A percentile compares a stretch with the other conserved stretches of the same genome.
These are phyloP conservation scores for Monilinia fructicola DNA, from an alignment of 2,329 filamentous ascomycete species.

Conservation along the genomic window DNA sequence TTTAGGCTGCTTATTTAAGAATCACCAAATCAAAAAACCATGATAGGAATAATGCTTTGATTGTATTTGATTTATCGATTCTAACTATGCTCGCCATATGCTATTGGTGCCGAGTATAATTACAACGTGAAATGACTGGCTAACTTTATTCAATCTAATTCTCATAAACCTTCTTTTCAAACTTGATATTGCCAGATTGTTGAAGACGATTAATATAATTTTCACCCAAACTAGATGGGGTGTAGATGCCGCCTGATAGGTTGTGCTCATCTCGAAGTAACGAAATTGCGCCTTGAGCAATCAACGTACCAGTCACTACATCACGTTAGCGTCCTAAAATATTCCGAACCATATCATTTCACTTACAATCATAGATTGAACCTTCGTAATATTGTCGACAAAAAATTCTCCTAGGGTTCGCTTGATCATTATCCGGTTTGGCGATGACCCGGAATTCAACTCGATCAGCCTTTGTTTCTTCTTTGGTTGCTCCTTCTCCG, in stretches of 20 bases:
- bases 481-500: constrained; percentile 54
- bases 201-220: constrained; percentile 63
- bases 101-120: background rate
- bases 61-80: background rate
- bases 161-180: constrained; percentile 54
- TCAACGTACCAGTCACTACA: constrained; percentile 62
- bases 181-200: constrained; percentile 57
- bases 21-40: background rate
- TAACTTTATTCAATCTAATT: background rate
- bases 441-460: constrained; percentile 65
- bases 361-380: constrained; percentile 64
- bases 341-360: background rate
- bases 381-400: constrained; percentile 58
- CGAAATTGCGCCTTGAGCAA: constrained; percentile 64
- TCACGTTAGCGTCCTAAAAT: constrained; percentile 24
- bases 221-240: constrained; percentile 69
- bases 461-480: constrained; percentile 57
- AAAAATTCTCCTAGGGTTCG: constrained; percentile 46
- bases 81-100: background rate
- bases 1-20: background rate
- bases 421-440: constrained; percentile 52
- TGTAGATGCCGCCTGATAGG: constrained; percentile 67
- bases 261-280: constrained; percentile 61
- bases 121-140: background rate
- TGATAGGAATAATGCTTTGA: background rate